Evolutionary conservation across 2,329 filamentous ascomycete species (phyloP).

Genomic region (Camillea tinctor): DNA sequence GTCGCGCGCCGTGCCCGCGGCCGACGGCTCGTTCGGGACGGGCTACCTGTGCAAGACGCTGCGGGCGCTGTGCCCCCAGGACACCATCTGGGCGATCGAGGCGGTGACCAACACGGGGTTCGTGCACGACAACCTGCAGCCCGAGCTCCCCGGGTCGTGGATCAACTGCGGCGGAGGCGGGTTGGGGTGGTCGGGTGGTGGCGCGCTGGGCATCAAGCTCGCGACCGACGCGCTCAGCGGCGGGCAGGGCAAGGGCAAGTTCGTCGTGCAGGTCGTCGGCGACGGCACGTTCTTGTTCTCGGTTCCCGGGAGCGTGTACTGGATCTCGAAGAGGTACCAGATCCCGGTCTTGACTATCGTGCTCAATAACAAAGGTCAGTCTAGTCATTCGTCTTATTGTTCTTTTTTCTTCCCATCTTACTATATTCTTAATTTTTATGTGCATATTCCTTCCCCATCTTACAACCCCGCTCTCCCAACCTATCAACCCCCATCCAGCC

Average conservation of each 20-base stretch:
- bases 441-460: too few relatives aligned
- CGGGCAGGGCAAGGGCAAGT: slow-evolving; percentile 39
- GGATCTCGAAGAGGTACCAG: slow-evolving; percentile 53
- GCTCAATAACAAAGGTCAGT: slow-evolving; percentile 54
- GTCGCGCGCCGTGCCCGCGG: slow-evolving; percentile 53
- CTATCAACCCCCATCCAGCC: background rate
- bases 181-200: slow-evolving; percentile 53
- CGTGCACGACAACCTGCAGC: slow-evolving; percentile 67
- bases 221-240: slow-evolving; percentile 40
- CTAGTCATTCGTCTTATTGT: background rate
- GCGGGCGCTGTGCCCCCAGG: slow-evolving; percentile 36
- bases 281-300: slow-evolving; percentile 58
- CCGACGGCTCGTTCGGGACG: slow-evolving; percentile 61
- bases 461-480: too few relatives aligned
- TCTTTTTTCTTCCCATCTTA: too few relatives aligned
- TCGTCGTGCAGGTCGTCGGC: slow-evolving; percentile 56
- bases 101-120: slow-evolving; percentile 68
- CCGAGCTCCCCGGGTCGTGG: slow-evolving; percentile 51
- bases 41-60: slow-evolving; percentile 41
- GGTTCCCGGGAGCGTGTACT: slow-evolving; percentile 54
- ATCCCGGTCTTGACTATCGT: slow-evolving; percentile 56
- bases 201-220: slow-evolving; percentile 49
- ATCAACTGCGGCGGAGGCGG: slow-evolving; percentile 55
- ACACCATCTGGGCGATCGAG: slow-evolving; percentile 72
- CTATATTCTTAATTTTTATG: too few relatives aligned